Evolutionary conservation across 345 rosid species (phyloP), one percentile per base, ranked within the genome.

Genomic region (Citrus maxima): DNA sequence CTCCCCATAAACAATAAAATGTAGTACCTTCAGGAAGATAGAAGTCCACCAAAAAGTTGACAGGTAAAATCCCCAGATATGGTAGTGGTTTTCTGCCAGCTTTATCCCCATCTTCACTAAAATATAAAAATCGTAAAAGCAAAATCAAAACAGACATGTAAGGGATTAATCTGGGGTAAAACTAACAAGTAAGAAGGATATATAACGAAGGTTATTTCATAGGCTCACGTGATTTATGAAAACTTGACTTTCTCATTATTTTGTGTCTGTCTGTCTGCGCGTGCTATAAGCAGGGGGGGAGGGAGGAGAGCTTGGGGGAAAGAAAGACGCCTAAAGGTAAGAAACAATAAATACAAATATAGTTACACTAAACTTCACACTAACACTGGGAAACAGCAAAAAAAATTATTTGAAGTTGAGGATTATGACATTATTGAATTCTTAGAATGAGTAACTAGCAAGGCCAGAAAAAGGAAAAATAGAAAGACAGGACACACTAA

Each of bases 11-110:
- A 7, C 13, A 22, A 72, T 34, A 32, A 34, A 46, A 71, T 16
- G 14, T 24, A 64, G 13, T 32, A 49, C 72, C 72, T 73, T 63
- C 69, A 46, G 62, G 56, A 68, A 62, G 81, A 78, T 67, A 9
- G 72, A 69, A 66, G 68, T 22, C 58, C 28, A 38, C 61, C 42
- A 34, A 49, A n/a, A 34, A 25, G 55, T 55, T 38, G 66, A 13
- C 27, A 34, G 65, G 59, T n/a, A n/a, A 71, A 40, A 32, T 18
- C 25, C 21, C 65, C 30, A 4, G 32, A 70, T 21, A 27, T 30
- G 40, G 66, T 19, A 10, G n/a, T 55, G 24, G 28, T 24, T 64
- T 37, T 49, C 67, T 14, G 30, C 49, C 25, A 24, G 34, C 51
- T 10, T 35, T 24, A 67, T 32, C 76, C 30, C 24, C 37, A 4